A percentile compares a stretch with the other conserved stretches of the same genome.
phyloP scores from a whole-genome alignment of 1,284 basidiomycete species.

The Volvariella volvacea region DNA sequence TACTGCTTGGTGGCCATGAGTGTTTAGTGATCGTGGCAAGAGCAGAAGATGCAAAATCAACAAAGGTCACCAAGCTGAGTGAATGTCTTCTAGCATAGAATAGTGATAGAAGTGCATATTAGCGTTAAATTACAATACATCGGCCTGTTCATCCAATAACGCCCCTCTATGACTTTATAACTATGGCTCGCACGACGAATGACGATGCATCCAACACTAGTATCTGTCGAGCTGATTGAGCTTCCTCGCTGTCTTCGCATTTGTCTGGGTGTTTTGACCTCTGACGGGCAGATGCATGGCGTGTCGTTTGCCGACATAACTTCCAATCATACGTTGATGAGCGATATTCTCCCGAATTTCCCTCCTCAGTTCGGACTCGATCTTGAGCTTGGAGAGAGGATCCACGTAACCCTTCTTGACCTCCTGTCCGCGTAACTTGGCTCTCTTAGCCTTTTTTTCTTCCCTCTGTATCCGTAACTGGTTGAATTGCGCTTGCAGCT shows the following conservation, averaged over 20 bases:
- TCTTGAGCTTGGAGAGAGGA: slow-evolving; percentile 64
- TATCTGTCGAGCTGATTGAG: slow-evolving; percentile 56
- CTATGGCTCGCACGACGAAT: too few relatives aligned
- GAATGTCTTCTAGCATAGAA: too few relatives aligned
- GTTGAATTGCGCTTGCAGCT: slow-evolving; percentile 25
- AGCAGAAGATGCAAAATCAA: too few relatives aligned
- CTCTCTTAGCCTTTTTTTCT: slow-evolving; percentile 14
- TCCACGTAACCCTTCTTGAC: slow-evolving; percentile 30
- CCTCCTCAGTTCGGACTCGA: slow-evolving; percentile 78
- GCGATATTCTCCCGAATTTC: slow-evolving; percentile 83
- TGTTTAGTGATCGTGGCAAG: neutral
- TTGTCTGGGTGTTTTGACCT: slow-evolving; percentile 84
- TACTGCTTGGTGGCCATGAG: slow-evolving; percentile 73
- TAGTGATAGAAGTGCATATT: too few relatives aligned
- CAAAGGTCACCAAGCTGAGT: too few relatives aligned
- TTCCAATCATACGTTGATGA: slow-evolving; percentile 86
- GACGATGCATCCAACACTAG: slow-evolving; percentile 9
- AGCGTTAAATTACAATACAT: too few relatives aligned
- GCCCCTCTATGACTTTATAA: too few relatives aligned
- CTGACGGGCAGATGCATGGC: slow-evolving; percentile 86
- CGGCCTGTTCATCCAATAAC: too few relatives aligned
- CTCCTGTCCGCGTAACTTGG: slow-evolving; percentile 11
- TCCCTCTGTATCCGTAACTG: slow-evolving; percentile 12
- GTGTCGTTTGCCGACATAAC: slow-evolving; percentile 81
- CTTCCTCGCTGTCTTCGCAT: slow-evolving; percentile 80